Base-by-base conservation (phyloP, 1,284 basidiomycete genomes). In the Moesziomyces sp. region DNA sequence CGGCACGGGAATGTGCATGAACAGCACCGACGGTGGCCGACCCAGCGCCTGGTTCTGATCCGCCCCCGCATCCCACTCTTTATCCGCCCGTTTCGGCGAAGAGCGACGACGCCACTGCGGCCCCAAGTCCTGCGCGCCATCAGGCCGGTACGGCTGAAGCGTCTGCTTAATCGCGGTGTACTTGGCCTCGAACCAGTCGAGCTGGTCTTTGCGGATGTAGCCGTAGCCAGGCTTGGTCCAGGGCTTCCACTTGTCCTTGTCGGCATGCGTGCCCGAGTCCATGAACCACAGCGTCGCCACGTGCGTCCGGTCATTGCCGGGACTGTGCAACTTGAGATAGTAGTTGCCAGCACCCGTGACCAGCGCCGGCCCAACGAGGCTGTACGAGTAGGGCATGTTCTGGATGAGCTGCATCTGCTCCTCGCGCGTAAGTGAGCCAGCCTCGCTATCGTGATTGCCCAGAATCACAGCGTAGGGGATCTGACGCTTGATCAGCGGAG, bases 391-490 rank as follows among this genome's bases (percentile, higher is more conserved):
- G 0, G 95, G 95, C 74, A 97, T 86, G 2, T 86, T 88, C 79
- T 90, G 88, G 28, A 79, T 58, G 87, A 96, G 88, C 71, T 87
- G 86, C 77, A 95, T 85, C 81, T 95, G 90, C 84, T 80, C 80
- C 0, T 59, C 53, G 9, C 84, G 64, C 7, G 67, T 74, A 5
- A 81, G 45, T 18, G 59, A 33, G 11, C 79, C 79, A 3, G 65
- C 47, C 46, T 84, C 77, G 30, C 71, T 63, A 51, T 83, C 82
- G 63, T 97, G 95, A 79, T 99, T 97, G 3, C 95, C 83, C 82
- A 97, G 93, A 6, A 97, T 88, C 0, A 91, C 91, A 3, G 92
- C 89, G 93, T 94, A 99, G 0, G 94, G 91, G 33, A 97, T 91
- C 48, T 88, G 85, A 24, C 91, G 88, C 14, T 90, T 88, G 11